Percentiles rank a stretch among this genome's conserved stretches.
Conservation (phyloP, 148 eudicot species). For the Rhododendron henanense region DNA sequence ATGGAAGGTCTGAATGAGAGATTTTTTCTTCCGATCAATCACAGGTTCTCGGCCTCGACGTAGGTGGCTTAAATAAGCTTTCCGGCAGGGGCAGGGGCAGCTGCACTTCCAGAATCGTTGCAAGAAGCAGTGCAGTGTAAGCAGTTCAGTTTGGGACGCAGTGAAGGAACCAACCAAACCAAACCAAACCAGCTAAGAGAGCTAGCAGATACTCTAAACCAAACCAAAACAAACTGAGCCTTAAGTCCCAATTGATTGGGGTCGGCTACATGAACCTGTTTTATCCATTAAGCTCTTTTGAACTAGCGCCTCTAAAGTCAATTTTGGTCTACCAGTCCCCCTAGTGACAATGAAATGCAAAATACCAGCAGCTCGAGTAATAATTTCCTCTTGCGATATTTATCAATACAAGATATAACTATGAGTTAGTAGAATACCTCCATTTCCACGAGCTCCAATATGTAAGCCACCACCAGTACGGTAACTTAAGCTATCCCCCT, state of each 20-base stretch:
- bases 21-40: neutral
- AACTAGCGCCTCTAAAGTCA: neutral
- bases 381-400: neutral
- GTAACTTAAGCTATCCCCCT: conserved; percentile 23
- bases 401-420: neutral
- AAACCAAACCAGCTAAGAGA: neutral
- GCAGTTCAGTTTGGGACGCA: too few relatives aligned
- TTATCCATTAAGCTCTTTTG: neutral
- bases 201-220: neutral
- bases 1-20: neutral
- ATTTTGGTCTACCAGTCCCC: neutral
- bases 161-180: neutral
- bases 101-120: neutral
- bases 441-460: conserved; percentile 63
- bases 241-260: neutral
- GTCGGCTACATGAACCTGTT: neutral
- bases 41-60: neutral
- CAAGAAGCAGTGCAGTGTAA: too few relatives aligned
- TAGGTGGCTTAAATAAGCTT: neutral
- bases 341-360: neutral
- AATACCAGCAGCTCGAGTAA: neutral
- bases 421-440: conserved; percentile 45
- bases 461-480: conserved; percentile 41
- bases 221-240: neutral
- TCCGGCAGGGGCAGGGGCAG: neutral